Evolutionary conservation across 805 yeast genomes (phyloP), one percentile per base, ranked within the genome.

Genomic region (Saccharomycopsis oosterbeekiorum): DNA sequence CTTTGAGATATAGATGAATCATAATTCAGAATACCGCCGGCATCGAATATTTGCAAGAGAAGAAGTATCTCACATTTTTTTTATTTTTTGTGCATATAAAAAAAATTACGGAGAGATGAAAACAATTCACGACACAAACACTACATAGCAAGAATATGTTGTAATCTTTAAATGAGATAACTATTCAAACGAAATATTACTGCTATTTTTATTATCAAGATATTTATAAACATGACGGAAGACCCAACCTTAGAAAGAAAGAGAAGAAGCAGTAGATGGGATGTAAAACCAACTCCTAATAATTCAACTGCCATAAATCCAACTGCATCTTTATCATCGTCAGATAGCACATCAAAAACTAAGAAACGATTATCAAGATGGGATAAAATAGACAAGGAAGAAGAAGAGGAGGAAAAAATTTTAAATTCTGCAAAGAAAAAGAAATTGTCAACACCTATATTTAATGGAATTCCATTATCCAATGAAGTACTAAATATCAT

Each of bases 251-350:
- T 47, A 34, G 43, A 42, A 26, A 56, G 55, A 29, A 39, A 8
- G 8, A 59, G 43, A 10, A 50, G 59, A 39, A 55, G 59, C 36
- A 62, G 64, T 12, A 55, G 62, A 54, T 62, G 64, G 64, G 64
- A 62, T 53, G 64, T 62, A 17, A 57, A 41, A 34, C 36, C 40
- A 39, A 19, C 21, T 12, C 10, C 24, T 15, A 21, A 40, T 29
- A 47, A 42, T 14, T 24, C 51, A 15, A 21, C 37, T 10, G n/a
- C 4, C 19, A 26, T 5, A 2, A 12, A 54, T 10, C 47, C 34
- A 5, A 57, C 12, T 9, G 12, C 14, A 4, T 4, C 17, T 21
- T 11, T 9, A 5, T 37, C 36, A 14, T 12, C 39, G 4, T 14
- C 26, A 14, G 40, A 17, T 6, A 39, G 14, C 10, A 12, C 17